These are phyloP conservation scores for Omphalotus guepiniiformis DNA, from an alignment of 768 basidiomycete genomes.

Conservation along the genomic window DNA sequence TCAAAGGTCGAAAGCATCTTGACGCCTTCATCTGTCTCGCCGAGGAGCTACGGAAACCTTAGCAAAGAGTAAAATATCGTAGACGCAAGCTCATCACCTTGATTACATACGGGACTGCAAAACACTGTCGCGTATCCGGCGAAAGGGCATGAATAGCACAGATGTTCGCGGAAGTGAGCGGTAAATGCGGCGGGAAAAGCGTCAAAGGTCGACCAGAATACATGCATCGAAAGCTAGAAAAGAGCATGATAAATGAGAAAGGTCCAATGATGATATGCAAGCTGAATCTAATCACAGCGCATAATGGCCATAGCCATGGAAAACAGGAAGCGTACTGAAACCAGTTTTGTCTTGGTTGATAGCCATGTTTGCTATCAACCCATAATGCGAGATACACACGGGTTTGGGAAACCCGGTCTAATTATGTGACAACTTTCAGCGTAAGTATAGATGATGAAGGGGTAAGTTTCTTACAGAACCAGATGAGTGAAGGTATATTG, in stretches of 20 bases:
- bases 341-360: conserved; percentile 29
- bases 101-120: conserved; percentile 29
- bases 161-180: conserved; percentile 39
- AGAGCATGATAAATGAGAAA: too few relatives aligned
- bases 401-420: conserved; percentile 47
- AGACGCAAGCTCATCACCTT: too few relatives aligned
- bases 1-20: conserved; percentile 38
- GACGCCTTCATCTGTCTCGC: conserved; percentile 43
- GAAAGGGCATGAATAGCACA: conserved; percentile 27
- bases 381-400: conserved; percentile 33
- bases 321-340: conserved; percentile 44
- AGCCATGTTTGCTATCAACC: conserved; percentile 29
- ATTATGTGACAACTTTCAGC: background rate
- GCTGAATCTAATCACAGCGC: conserved; percentile 25
- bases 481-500: conserved; percentile 40
- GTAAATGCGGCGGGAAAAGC: conserved; percentile 35
- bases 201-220: conserved; percentile 34
- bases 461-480: conserved; percentile 26
- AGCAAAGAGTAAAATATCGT: too few relatives aligned
- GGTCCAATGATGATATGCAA: too few relatives aligned
- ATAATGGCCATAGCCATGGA: conserved; percentile 36
- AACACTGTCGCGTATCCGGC: conserved; percentile 23
- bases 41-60: conserved; percentile 44
- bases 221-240: conserved; percentile 34
- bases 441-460: too few relatives aligned